Evolutionary conservation across 2,329 filamentous ascomycete species (phyloP), one percentile per base, ranked within the genome.

Genomic region (Penicillium crustosum): DNA sequence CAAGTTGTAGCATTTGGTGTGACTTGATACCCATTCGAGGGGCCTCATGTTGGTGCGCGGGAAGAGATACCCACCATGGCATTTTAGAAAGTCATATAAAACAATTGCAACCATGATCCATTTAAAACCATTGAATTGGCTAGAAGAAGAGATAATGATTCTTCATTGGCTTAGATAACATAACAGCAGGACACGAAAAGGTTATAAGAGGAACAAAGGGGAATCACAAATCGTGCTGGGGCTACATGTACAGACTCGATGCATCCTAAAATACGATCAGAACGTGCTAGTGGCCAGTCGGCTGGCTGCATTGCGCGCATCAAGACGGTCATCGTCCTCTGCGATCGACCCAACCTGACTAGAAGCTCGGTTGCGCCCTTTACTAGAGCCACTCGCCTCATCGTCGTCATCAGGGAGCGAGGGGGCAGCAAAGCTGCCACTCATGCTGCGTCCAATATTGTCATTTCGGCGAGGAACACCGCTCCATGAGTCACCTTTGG

Each of bases 401-500:
- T 85, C 86, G 29, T 81, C 80, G 15, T 87, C 88, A 67, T 90
- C 88, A 15, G 82, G 53, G 17, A 61, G 79, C 10, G 87, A 78
- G 29, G 83, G 82, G n/a, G 83, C 79, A 62, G 87, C 84, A 62
- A 90, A 83, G 70, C 86, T 89, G 48, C 89, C 87, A 55, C 89
- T 91, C 63, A 93, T 82, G 71, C 88, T 93, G 67, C 92, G 84
- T 69, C 84, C 89, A 55, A 91, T 77, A n/a, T 87, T 88, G 67
- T 96, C 91, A 31, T 88, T 86, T 55, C 90, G 85, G 61, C 94
- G 85, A 36, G 93, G 91, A 29, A 97, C 92, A 57, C 94, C 94
- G 68, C 91, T 96, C 94, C 94, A 99, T 17, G 94, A 89, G 75
- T 99, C 94, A n/a, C 94, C 94, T 78, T 96, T 96, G 49, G 94